Conservation (phyloP, 441 rosid genomes). For the Melastoma candidum region DNA sequence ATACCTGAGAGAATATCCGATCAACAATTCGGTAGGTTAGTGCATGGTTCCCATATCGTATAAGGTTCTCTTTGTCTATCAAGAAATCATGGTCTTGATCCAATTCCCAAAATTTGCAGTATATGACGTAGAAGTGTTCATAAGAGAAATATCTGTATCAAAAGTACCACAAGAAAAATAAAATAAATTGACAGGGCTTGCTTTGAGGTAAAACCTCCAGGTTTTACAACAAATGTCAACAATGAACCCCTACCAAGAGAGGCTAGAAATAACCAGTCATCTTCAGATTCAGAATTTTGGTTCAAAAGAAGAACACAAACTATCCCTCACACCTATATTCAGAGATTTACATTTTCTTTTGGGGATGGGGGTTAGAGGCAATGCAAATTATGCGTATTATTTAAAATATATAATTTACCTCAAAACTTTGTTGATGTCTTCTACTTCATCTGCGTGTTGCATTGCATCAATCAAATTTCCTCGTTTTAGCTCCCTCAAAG, state of each 20-base stretch:
- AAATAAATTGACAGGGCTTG: too few relatives aligned
- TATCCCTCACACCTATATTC: too few relatives aligned
- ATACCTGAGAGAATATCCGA: conserved; percentile 15
- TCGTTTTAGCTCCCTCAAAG: conserved; percentile 15
- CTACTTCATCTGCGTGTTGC: conserved; percentile 20
- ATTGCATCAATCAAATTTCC: conserved; percentile 19
- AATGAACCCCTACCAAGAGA: too few relatives aligned
- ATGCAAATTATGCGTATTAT: too few relatives aligned
- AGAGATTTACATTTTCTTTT: too few relatives aligned
- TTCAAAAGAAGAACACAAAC: too few relatives aligned
- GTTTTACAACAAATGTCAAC: too few relatives aligned
- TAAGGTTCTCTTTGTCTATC: conserved; percentile 15
- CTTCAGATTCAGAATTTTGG: too few relatives aligned
- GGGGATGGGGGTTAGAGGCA: too few relatives aligned
- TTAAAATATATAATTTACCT: conserved; percentile 11
- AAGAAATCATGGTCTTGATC: conserved; percentile 15
- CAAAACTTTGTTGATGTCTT: conserved; percentile 21
- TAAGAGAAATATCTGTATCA: conserved; percentile 18
- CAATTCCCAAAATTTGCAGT: conserved; percentile 19
- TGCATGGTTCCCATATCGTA: conserved; percentile 13
- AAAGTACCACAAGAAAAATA: too few relatives aligned
- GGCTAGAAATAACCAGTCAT: too few relatives aligned
- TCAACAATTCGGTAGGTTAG: conserved; percentile 19
- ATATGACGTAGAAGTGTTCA: conserved; percentile 18
- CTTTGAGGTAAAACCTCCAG: too few relatives aligned